phyloP scores from a whole-genome alignment of 179 eudicot genomes.

The Vitellaria paradoxa region DNA sequence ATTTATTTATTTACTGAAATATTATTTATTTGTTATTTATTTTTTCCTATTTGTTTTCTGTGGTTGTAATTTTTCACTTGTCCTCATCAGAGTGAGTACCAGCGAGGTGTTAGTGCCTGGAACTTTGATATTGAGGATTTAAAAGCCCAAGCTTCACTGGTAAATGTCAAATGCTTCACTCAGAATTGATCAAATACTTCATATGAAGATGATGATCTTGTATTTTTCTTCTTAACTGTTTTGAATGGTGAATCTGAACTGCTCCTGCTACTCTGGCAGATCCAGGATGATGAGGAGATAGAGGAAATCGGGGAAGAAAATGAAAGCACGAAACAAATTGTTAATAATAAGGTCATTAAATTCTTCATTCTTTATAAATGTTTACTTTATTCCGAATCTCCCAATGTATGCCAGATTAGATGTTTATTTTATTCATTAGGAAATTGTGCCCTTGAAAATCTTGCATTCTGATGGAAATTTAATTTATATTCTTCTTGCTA shows the following conservation, averaged over 20 bases:
- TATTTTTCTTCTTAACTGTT: background rate
- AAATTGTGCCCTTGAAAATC: background rate
- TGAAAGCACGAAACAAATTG: constrained; percentile 44
- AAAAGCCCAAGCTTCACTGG: constrained; percentile 93
- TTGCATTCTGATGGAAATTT: constrained; percentile 4
- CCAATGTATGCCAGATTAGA: background rate
- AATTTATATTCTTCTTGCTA: constrained; percentile 2
- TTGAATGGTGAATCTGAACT: constrained; percentile 8
- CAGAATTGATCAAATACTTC: background rate
- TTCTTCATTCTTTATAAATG: constrained; percentile 4
- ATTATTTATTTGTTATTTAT: background rate
- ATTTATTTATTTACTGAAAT: background rate
- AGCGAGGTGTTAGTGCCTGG: constrained; percentile 99
- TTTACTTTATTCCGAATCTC: constrained; percentile 8
- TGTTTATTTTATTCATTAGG: background rate
- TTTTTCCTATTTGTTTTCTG: background rate
- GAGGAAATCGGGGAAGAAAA: constrained; percentile 69
- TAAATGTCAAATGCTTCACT: constrained; percentile 28
- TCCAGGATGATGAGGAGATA: constrained; percentile 86
- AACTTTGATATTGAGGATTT: constrained; percentile 94
- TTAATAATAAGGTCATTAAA: constrained; percentile 49
- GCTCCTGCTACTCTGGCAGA: constrained; percentile 32
- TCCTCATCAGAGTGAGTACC: constrained; percentile 81
- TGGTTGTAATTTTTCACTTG: constrained; percentile 14
- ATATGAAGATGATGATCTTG: background rate